phyloP scores from a whole-genome alignment of 345 rosid species.

The Brassica rapa region DNA sequence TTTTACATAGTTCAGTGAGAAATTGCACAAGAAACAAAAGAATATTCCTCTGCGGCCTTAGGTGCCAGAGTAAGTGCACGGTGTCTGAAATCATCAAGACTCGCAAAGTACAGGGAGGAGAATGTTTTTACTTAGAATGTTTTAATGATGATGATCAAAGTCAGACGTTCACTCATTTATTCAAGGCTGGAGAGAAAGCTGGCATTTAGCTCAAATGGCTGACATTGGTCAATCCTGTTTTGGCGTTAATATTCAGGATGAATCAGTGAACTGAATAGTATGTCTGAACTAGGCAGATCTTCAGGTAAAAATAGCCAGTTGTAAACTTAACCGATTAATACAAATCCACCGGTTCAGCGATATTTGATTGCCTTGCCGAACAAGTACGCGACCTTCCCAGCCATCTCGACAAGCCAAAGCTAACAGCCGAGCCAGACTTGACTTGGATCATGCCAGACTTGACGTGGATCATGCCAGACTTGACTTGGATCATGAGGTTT shows the following conservation, averaged over 20 bases:
- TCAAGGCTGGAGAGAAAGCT: background rate
- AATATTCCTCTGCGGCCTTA: conserved; percentile 35
- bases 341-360: background rate
- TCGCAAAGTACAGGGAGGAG: conserved; percentile 68
- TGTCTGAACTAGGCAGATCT: background rate
- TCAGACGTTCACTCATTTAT: background rate
- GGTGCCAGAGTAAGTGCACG: conserved; percentile 71
- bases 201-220: background rate
- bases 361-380: background rate
- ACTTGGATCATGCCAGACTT: no score
- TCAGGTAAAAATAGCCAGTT: background rate
- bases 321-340: conserved; percentile 6
- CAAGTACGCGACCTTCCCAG: no score
- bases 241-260: background rate
- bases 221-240: conserved; percentile 2
- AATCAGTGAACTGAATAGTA: background rate
- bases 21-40: background rate
- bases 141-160: conserved; percentile 27
- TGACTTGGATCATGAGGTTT: no score
- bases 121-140: conserved; percentile 81
- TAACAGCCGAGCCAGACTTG: no score
- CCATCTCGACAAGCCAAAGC: no score
- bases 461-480: no score
- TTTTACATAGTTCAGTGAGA: background rate
- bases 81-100: conserved; percentile 64